Evolutionary conservation across 2,329 filamentous ascomycete genomes (phyloP), one percentile per base, ranked within the genome.

Genomic region (Alternaria sp.): DNA sequence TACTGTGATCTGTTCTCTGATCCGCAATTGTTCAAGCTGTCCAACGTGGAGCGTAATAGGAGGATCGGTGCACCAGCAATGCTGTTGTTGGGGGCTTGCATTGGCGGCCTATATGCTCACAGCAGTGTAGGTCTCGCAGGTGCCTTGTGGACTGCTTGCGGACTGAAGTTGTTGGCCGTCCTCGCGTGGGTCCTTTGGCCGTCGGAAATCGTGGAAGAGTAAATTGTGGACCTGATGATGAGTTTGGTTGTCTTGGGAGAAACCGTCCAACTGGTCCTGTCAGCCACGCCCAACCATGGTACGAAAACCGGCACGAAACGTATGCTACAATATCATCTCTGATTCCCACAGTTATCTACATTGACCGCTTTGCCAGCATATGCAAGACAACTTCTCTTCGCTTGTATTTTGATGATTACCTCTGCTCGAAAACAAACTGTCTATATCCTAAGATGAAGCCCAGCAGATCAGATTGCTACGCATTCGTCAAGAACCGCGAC

Each of bases 1-100:
- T 94, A 93, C 79, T 93, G 90, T 72, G 91, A 94, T 73, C 72
- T 94, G 21, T 92, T 92, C 66, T 90, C 88, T 1, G 90, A 92
- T 68, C 78, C 81, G 9, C 79, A 80, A 8, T 60, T 87, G n/a
- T 74, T 85, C 4, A 74, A 73, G 0, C 59, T 74, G 11, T 69
- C 74, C 2, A 84, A 86, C 55, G 73, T 80, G 0, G 84, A 87
- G 70, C 76, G 85, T 48, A 85, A 86, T 70, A 77, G 83, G 49
- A 78, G 85, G 44, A 69, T 79, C 0, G 80, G 78, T 0, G 84
- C 85, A 1, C 81, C 85, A 1, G 29, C 84, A 2, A 73, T 83
- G 51, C 74, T 87, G n/a, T 57, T 87, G 29, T 26, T 82, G 3
- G 86, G 86, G 0, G 84, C 84, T 0, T 77, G 86, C 34, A 58